Conservation (phyloP, 2,329 filamentous ascomycete species). For the Ophiocordyceps robertsii region DNA sequence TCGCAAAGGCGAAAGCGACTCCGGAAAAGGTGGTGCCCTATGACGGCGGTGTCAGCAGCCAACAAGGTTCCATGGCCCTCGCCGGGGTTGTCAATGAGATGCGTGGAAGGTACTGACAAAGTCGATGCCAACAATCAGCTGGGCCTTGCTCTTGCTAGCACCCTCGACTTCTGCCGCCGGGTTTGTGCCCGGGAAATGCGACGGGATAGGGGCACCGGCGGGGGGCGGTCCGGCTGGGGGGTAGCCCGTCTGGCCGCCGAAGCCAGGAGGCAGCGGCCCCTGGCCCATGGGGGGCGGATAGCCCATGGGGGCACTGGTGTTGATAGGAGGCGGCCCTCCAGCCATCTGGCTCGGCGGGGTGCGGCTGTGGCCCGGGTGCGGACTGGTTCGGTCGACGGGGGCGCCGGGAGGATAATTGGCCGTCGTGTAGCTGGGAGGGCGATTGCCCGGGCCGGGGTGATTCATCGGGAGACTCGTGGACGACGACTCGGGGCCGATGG, state of each 20-base stretch:
- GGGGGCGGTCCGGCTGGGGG: constrained; percentile 29
- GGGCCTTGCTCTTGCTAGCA: constrained; percentile 80
- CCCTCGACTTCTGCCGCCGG: constrained; percentile 68
- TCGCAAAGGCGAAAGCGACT: constrained; percentile 92
- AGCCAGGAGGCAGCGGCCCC: constrained; percentile 33
- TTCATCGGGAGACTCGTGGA: constrained; percentile 44
- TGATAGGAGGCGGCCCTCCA: constrained; percentile 53
- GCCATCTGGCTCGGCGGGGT: constrained; percentile 47
- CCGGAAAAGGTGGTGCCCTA: constrained; percentile 96
- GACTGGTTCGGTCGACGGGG: constrained; percentile 40
- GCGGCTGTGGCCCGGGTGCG: constrained; percentile 33
- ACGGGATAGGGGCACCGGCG: constrained; percentile 21
- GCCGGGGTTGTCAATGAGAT: neutral
- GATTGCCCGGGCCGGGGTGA: constrained; percentile 43
- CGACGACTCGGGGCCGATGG: constrained; percentile 27
- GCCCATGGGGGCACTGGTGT: constrained; percentile 46
- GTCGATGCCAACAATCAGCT: constrained; percentile 97
- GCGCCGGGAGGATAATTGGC: constrained; percentile 35
- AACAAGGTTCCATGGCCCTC: neutral
- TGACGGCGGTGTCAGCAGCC: neutral
- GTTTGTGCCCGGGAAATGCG: constrained; percentile 29
- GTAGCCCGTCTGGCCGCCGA: constrained; percentile 31
- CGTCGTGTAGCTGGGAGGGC: constrained; percentile 50
- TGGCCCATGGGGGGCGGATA: constrained; percentile 39
- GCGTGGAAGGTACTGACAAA: constrained; percentile 51